Percentiles rank a stretch among this genome's conserved stretches.
These are phyloP conservation scores for Backusella psychrophila DNA, from an alignment of 192 early-diverging fungal species.

Conservation along the genomic window DNA sequence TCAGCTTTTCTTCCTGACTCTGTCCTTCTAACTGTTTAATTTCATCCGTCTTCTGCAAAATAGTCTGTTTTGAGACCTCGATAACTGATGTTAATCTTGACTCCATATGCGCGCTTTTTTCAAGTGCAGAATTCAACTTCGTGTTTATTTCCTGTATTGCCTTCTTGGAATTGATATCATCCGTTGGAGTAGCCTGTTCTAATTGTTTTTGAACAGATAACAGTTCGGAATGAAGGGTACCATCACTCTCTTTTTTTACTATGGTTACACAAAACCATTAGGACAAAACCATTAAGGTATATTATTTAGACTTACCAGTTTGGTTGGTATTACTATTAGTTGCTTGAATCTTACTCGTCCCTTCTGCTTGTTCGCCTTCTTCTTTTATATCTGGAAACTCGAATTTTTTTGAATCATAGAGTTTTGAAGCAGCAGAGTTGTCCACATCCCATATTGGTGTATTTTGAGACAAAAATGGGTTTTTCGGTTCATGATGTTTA, in stretches of 20 bases:
- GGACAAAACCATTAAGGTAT: neutral
- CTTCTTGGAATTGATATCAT: neutral
- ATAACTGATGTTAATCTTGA: neutral
- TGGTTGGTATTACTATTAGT: neutral
- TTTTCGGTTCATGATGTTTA: neutral
- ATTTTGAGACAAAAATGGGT: neutral
- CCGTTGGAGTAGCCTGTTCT: neutral
- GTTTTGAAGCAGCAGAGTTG: neutral
- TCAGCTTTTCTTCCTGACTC: neutral
- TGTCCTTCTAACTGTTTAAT: neutral
- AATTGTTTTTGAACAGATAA: constrained; percentile 6
- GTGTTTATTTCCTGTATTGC: neutral
- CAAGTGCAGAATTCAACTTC: neutral
- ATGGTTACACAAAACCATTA: neutral
- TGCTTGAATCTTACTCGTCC: neutral
- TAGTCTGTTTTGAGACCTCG: neutral
- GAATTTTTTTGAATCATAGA: neutral
- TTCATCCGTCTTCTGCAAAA: neutral
- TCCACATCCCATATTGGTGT: neutral
- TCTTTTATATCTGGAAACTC: constrained; percentile 1
- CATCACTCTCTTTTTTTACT: neutral
- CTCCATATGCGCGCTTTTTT: neutral
- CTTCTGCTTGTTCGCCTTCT: neutral
- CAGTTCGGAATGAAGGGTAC: neutral
- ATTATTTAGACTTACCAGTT: neutral